These are phyloP conservation scores for Leishmania major DNA, from an alignment of 208 protist genomes.

Conservation along the genomic window DNA sequence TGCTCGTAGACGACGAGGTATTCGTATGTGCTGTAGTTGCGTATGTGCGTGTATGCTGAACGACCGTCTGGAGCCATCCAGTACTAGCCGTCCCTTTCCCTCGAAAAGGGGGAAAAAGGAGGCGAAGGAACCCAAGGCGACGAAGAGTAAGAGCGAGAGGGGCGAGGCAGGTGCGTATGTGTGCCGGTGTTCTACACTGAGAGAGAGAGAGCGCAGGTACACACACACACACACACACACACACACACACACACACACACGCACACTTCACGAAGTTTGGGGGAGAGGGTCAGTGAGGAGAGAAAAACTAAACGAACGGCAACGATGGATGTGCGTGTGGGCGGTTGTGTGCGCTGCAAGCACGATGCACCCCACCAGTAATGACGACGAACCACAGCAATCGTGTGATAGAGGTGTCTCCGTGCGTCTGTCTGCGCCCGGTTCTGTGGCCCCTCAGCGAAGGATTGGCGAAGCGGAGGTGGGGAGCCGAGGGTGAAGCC, in stretches of 20 bases:
- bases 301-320: neutral
- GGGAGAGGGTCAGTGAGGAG: neutral
- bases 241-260: neutral
- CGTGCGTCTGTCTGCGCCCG: neutral
- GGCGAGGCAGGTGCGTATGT: too few relatives aligned
- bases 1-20: neutral
- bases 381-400: neutral
- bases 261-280: neutral
- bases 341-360: neutral
- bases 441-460: neutral
- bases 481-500: neutral
- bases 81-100: neutral
- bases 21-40: neutral
- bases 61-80: neutral
- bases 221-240: slow-evolving; percentile 5
- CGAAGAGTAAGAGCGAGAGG: neutral
- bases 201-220: neutral
- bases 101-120: neutral
- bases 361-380: neutral
- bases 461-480: neutral
- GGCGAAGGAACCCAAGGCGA: neutral
- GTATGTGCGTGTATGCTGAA: neutral
- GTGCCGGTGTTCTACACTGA: neutral
- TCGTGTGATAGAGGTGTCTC: neutral
- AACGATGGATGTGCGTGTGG: neutral